Conservation (phyloP, 495 filamentous ascomycete genomes). For the Staphylotrichum longicolle region DNA sequence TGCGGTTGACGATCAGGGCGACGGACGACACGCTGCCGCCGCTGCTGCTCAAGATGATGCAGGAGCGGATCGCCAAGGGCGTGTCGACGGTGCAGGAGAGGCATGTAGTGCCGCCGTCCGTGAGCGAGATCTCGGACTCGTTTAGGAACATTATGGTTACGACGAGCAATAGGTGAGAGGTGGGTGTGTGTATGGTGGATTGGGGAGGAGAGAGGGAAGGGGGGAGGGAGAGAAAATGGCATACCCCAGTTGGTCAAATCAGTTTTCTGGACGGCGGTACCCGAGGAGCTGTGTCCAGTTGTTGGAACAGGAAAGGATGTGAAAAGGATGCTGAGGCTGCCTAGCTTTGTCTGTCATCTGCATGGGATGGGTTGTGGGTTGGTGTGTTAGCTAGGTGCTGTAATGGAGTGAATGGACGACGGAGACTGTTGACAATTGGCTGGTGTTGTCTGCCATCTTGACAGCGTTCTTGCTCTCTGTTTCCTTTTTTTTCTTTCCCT, state of each 20-base stretch:
- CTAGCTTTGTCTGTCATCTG: too few relatives aligned
- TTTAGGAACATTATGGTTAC: conserved; percentile 52
- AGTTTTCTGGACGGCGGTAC: too few relatives aligned
- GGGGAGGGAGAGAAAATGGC: not conserved
- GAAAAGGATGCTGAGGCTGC: too few relatives aligned
- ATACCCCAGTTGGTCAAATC: not conserved
- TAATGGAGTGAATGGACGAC: too few relatives aligned
- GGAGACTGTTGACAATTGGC: too few relatives aligned
- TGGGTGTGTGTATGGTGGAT: not conserved
- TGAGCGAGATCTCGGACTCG: conserved; percentile 45
- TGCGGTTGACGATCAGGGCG: conserved; percentile 88
- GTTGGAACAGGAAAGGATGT: too few relatives aligned
- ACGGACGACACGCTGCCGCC: conserved; percentile 87
- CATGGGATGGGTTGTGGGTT: too few relatives aligned
- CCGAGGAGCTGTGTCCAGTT: too few relatives aligned
- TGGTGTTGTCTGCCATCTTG: too few relatives aligned
- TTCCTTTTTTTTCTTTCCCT: too few relatives aligned
- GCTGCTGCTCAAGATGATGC: conserved; percentile 78
- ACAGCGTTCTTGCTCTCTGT: too few relatives aligned
- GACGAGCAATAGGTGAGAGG: conserved; percentile 27
- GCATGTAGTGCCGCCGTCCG: conserved; percentile 33
- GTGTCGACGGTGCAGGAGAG: conserved; percentile 43
- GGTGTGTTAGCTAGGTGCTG: too few relatives aligned
- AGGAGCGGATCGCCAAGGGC: conserved; percentile 64
- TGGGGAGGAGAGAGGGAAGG: not conserved